Percentiles rank a stretch among this genome's conserved stretches.
These are phyloP conservation scores for Gossypium stocksii DNA, from an alignment of 345 rosid genomes.

Conservation along the genomic window DNA sequence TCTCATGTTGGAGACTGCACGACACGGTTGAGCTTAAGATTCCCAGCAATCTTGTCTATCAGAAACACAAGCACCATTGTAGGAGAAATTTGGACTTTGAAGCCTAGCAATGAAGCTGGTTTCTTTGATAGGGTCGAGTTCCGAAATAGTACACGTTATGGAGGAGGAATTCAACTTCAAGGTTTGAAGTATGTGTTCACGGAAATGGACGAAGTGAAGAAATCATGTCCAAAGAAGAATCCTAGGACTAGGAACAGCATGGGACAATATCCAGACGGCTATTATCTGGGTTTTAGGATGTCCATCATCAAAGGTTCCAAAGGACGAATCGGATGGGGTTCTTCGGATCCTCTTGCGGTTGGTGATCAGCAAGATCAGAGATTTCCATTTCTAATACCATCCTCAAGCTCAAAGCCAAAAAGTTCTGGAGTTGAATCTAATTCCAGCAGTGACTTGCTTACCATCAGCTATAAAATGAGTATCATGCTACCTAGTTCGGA, in stretches of 20 bases:
- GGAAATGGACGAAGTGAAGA: constrained; percentile 23
- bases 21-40: constrained; percentile 29
- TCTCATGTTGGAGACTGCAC: constrained; percentile 43
- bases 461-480: constrained; percentile 36
- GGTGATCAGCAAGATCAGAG: constrained; percentile 19
- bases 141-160: background rate
- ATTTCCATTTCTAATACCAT: background rate
- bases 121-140: constrained; percentile 27
- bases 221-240: constrained; percentile 23
- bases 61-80: constrained; percentile 19
- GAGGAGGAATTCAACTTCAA: background rate
- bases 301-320: constrained; percentile 15
- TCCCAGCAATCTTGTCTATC: constrained; percentile 35
- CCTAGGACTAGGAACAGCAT: constrained; percentile 9
- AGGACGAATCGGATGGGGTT: constrained; percentile 23
- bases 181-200: constrained; percentile 37
- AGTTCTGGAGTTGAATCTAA: background rate
- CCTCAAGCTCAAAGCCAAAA: background rate
- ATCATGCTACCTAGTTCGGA: background rate
- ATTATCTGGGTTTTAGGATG: constrained; percentile 26
- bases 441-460: constrained; percentile 15
- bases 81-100: constrained; percentile 35
- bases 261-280: constrained; percentile 24
- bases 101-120: constrained; percentile 25
- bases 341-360: constrained; percentile 33